Evolutionary conservation across 371 early-diverging fungal genomes (phyloP), one percentile per base, ranked within the genome.

Genomic region (Mucor ambiguus): DNA sequence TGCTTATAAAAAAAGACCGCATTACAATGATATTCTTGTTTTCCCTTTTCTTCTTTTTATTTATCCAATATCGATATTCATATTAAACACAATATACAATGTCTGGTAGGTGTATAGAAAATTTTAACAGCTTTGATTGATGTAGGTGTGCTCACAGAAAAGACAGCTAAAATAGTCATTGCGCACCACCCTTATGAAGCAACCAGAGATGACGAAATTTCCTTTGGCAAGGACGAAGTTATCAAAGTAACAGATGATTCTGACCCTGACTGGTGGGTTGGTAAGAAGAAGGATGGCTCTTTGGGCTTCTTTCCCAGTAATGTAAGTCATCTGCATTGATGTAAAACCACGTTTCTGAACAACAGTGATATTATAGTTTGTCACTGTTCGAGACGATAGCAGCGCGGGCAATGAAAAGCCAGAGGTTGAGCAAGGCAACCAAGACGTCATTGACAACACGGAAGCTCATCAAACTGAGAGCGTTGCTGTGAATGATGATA

Each of bases 251-350:
- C 78, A 20, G 84, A 86, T 60, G 70, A 72, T 54, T 78, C 83
- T 48, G 84, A 88, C 71, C 74, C 78, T 33, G 78, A 78, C 65
- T 90, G 90, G 90, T 90, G 90, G 90, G 73, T 84, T 14, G 92
- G 92, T 14, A 78, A 79, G 61, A 76, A 81, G 64, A 68, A 61
- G 38, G 79, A 80, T 30, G 84, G 84, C 35, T 73, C 83, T 38
- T 61, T 68, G 60, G 92, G 92, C 18, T 89, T 81, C 80, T 92
- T 92, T 65, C 92, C 92, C 48, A 87, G 90, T 66, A 92, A 91
- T 64, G 90, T 90, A 80, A 78, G 35, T 35, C 3, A 14, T 29
- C 4, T 54, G n/a, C 7, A 22, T 28, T 28, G 5, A 26, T 6
- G 26, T 26, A 5, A 12, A 52, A 7, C 28, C 16, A 52, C 24